Conservation (phyloP, 1,284 basidiomycete genomes). For the Rhodofomes roseus region DNA sequence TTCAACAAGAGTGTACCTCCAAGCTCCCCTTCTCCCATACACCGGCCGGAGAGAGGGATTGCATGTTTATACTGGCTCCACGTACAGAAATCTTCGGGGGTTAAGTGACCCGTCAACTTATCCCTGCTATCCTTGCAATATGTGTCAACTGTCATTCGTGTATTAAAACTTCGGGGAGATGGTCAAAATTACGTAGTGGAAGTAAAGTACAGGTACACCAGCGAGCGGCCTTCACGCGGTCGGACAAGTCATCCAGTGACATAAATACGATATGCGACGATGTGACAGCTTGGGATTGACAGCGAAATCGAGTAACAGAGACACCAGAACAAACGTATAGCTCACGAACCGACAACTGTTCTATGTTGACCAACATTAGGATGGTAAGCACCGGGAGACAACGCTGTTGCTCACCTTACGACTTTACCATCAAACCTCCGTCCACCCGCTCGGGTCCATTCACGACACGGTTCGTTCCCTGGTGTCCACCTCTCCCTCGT, state of each 20-base stretch:
- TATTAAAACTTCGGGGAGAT: background rate
- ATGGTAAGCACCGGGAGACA: background rate
- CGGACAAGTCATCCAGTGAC: background rate
- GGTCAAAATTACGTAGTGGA: background rate
- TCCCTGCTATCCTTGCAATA: background rate
- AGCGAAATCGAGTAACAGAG: background rate
- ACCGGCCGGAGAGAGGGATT: no score
- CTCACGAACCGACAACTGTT: background rate
- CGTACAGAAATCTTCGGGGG: background rate
- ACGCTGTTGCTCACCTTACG: conserved; percentile 12
- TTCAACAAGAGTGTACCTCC: no score
- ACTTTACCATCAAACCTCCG: conserved; percentile 29
- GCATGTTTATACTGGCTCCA: background rate
- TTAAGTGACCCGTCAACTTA: background rate
- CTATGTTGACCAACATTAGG: background rate
- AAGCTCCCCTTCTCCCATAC: no score
- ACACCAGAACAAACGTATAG: background rate
- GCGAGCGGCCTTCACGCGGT: no score
- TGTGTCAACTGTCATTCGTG: background rate
- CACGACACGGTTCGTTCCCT: background rate
- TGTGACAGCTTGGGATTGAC: background rate
- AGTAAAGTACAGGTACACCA: background rate
- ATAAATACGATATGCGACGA: background rate
- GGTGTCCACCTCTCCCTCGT: conserved; percentile 11
- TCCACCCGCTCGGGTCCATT: conserved; percentile 27